Evolutionary conservation across 2,329 filamentous ascomycete genomes (phyloP), one percentile per base, ranked within the genome.

Genomic region (Xylariales sp.): DNA sequence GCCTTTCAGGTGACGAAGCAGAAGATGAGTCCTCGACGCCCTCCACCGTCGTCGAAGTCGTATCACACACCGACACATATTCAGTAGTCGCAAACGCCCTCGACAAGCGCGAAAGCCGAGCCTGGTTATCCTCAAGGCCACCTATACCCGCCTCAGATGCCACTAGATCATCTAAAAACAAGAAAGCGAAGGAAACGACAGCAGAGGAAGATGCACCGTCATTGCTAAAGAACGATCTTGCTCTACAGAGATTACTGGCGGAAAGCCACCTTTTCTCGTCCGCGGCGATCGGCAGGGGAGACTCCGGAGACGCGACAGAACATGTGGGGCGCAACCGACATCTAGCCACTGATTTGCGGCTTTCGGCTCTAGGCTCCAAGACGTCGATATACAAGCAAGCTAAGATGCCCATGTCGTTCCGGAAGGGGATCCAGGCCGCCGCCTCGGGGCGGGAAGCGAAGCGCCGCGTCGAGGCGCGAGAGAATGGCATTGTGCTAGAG

Each of bases 401-500:
- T 66, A 94, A 91, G 74, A 97, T 98, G 93, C 95, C 96, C 18
- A 92, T 97, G 86, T 82, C 89, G 49, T 91, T 95, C 77, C 88
- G 94, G 67, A 93, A 92, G 80, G 94, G 95, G n/a, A 97, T 98
- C 68, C 82, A 83, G 16, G 86, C 87, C 1, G 93, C 94, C 60
- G 87, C 87, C 28, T 83, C 79, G 1, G 80, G 83, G 34, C 88
- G 87, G 67, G 94, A 97, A 78, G 82, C 86, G 12, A 91, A 87
- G 82, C 83, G 95, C 59, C 84, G 95, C 45, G 85, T 84, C 48
- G 93, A 97, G 78, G 96, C 96, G 1, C 89, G 86, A 76, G 95
- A 98, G 84, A 97, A 95, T 74, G 96, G 95, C 5, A 90, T 98
- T 73, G 89, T 98, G 56, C 83, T 98, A 41, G 96, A 98, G 83